Percentiles rank a stretch among this genome's conserved stretches.
These are phyloP conservation scores for Apophysomyces ossiformis DNA, from an alignment of 371 early-diverging fungal species.

Conservation along the genomic window DNA sequence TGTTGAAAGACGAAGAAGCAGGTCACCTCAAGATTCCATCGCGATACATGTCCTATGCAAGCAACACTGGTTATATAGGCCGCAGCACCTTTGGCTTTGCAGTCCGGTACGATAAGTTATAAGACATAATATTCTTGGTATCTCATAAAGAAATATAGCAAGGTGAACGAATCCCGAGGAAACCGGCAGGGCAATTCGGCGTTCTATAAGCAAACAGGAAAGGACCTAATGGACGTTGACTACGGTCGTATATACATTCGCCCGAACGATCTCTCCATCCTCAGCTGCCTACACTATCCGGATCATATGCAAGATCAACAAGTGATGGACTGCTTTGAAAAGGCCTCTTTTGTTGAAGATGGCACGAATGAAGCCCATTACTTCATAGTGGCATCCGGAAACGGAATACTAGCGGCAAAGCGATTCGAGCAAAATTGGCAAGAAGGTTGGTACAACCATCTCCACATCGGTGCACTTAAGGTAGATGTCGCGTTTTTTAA, in stretches of 20 bases:
- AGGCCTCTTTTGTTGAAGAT: slow-evolving; percentile 3
- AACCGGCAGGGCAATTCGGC: slow-evolving; percentile 64
- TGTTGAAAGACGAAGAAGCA: slow-evolving; percentile 8
- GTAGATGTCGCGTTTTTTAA: slow-evolving; percentile 23
- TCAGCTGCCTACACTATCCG: not conserved
- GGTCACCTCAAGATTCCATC: slow-evolving; percentile 25
- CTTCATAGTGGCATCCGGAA: slow-evolving; percentile 50
- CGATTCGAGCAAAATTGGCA: slow-evolving; percentile 23
- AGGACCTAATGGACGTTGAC: slow-evolving; percentile 24
- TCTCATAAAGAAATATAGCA: slow-evolving; percentile 21
- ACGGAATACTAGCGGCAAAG: slow-evolving; percentile 35
- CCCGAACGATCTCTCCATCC: not conserved
- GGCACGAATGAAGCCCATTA: slow-evolving; percentile 31
- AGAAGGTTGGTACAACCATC: slow-evolving; percentile 44
- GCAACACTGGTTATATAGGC: slow-evolving; percentile 48
- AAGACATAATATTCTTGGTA: not conserved
- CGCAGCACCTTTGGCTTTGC: slow-evolving; percentile 44
- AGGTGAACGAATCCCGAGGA: slow-evolving; percentile 67
- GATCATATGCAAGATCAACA: slow-evolving; percentile 4
- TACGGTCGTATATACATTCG: not conserved
- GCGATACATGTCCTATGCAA: slow-evolving; percentile 23
- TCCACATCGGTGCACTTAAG: slow-evolving; percentile 52
- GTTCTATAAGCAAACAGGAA: slow-evolving; percentile 33
- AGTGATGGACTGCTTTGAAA: slow-evolving; percentile 9
- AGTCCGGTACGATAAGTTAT: slow-evolving; percentile 19